Evolutionary conservation across 148 eudicot species (phyloP), one percentile per base, ranked within the genome.

Genomic region (Salicornia ramosissima): DNA sequence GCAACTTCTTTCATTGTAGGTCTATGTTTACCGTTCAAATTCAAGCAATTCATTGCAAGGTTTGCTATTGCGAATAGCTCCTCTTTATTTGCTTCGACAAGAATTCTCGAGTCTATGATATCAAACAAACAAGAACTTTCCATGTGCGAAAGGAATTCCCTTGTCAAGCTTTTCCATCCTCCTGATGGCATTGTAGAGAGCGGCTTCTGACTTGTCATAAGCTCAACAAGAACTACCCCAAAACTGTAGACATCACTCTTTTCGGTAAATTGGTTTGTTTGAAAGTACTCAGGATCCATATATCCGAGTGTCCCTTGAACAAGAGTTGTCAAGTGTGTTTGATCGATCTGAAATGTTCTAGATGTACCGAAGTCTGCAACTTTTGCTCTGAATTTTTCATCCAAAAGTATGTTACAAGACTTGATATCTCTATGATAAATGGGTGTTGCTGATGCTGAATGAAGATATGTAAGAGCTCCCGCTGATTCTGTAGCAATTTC

Each of bases 191-290:
- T 13, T 11, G 59, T 33, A 9, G 61, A 25, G n/a, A 75, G 18
- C 7, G 68, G 31, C 11, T 51, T 69, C 55, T 31, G 34, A 10
- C 78, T 46, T 13, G 78, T 75, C 34, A 75, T 3, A 2, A 75
- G 73, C 73, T 75, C 73, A 1, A 54, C 73, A 28, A 75, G 68
- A 2, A 75, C 68, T 8, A 75, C 73, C 6, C 73, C 78, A 39
- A 68, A 75, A n/a, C n/a, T n/a, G n/a, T n/a, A n/a, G n/a, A n/a
- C n/a, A n/a, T n/a, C n/a, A n/a, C n/a, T n/a, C n/a, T n/a, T n/a
- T n/a, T n/a, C n/a, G n/a, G n/a, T n/a, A n/a, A n/a, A n/a, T n/a
- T n/a, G n/a, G n/a, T n/a, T 34, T 31, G 75, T 47, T 33, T 71
- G 75, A 15, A 71, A 61, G 51, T 60, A 71, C 12, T 71, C 68